These are phyloP conservation scores for Fusarium scirpi DNA, from an alignment of 2,329 filamentous ascomycete genomes.

Conservation along the genomic window DNA sequence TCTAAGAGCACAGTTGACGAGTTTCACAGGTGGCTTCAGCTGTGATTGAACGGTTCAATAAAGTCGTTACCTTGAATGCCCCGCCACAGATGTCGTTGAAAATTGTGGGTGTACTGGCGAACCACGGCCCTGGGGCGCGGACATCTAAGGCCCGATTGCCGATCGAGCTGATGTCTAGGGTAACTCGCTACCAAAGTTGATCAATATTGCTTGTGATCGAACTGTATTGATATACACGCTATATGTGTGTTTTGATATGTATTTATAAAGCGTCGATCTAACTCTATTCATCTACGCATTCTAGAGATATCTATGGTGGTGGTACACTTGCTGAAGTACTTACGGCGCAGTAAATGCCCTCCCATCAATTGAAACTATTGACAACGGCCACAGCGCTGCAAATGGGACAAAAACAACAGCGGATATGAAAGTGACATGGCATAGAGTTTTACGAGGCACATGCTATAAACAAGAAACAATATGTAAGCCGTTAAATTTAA, in stretches of 20 bases:
- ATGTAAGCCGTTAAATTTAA: background rate
- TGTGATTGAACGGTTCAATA: constrained; percentile 27
- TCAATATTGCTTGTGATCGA: background rate
- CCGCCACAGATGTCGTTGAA: constrained; percentile 45
- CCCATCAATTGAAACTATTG: no score
- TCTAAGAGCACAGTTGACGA: background rate
- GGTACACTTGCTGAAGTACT: background rate
- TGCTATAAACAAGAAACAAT: background rate
- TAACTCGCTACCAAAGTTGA: background rate
- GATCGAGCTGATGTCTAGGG: constrained; percentile 18
- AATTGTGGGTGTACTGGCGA: constrained; percentile 42
- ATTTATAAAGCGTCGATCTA: background rate
- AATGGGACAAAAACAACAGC: background rate
- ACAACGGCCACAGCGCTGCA: background rate
- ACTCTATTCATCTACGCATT: background rate
- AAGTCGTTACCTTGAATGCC: constrained; percentile 38
- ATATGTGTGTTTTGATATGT: background rate
- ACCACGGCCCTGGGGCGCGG: constrained; percentile 20
- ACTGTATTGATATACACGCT: background rate
- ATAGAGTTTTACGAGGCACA: background rate
- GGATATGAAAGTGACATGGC: background rate
- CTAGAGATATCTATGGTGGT: background rate
- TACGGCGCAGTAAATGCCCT: background rate
- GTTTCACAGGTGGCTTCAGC: constrained; percentile 1
- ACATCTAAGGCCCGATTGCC: constrained; percentile 38